Evolutionary conservation across 495 filamentous ascomycete species (phyloP).

Genomic region (Hypomontagnella submonticulosa): DNA sequence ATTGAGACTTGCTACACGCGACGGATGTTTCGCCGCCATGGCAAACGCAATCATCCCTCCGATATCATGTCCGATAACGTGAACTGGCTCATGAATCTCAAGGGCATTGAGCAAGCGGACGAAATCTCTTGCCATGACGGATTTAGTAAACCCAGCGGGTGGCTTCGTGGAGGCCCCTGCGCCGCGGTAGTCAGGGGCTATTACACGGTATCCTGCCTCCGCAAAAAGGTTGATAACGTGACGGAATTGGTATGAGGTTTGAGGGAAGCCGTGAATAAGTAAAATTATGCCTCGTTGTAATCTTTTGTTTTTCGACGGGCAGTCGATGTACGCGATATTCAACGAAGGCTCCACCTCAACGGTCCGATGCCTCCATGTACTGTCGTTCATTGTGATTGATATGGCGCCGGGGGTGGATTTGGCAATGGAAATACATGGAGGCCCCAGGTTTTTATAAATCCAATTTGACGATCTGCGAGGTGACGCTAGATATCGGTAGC

Average conservation of each 20-base stretch:
- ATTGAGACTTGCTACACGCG: conserved; percentile 47
- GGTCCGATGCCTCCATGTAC: conserved; percentile 23
- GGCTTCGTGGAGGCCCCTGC: conserved; percentile 57
- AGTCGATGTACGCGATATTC: conserved; percentile 35
- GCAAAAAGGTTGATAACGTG: conserved; percentile 52
- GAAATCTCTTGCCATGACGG: conserved; percentile 47
- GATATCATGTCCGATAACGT: conserved; percentile 61
- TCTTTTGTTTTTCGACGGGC: conserved; percentile 18
- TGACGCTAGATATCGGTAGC: conserved; percentile 5
- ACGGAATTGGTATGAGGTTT: conserved; percentile 60
- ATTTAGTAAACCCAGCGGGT: conserved; percentile 51
- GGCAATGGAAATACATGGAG: not conserved
- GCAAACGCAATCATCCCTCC: conserved; percentile 59
- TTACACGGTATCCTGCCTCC: conserved; percentile 53
- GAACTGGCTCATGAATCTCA: conserved; percentile 51
- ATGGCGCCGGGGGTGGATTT: not conserved
- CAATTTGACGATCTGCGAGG: not conserved
- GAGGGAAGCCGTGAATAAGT: conserved; percentile 56
- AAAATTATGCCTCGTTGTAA: conserved; percentile 32
- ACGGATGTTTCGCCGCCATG: conserved; percentile 49
- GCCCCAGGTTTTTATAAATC: not conserved
- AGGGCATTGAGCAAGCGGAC: conserved; percentile 33
- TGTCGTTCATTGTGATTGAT: conserved; percentile 16
- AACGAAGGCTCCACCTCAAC: conserved; percentile 29
- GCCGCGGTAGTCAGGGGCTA: conserved; percentile 60